Evolutionary conservation across 352 stramenopile genomes (phyloP), one percentile per base, ranked within the genome.

Genomic region (Phytophthora pluvialis): DNA sequence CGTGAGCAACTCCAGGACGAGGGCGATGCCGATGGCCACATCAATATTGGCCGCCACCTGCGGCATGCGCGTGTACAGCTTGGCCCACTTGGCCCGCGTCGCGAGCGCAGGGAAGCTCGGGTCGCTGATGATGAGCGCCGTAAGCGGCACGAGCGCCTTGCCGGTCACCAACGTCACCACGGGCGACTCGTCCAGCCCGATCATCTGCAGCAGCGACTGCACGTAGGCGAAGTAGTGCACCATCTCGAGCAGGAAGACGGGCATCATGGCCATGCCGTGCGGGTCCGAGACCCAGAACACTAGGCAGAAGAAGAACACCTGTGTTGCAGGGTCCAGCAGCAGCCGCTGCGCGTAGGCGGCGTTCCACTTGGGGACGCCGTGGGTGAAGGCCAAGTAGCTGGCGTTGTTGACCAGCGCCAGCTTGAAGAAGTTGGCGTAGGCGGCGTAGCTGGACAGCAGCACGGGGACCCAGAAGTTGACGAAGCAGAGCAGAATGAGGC

Each of bases 301-400:
- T 31, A 96, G 72, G 32, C 78, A 91, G 72, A 93, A 94, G 73
- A 95, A 91, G 26, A 95, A 76, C 57, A 85, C 75, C 65, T 97
- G 89, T 29, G 86, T 81, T 26, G 86, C 82, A 48, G 86, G 88
- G 64, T 97, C 89, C 45, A 93, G 60, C 56, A 95, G 73, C 29
- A 97, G 70, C 4, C 87, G 75, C 70, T 96, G 86, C n/a, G 77
- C 84, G 60, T 97, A 97, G 21, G 62, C 74, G 1, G 82, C 76
- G 46, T 89, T 85, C 75, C 76, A 83, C 60, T 85, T 80, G 36
- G 89, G 88, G 18, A 67, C 55, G 29, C 89, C 88, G 69, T 96
- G 86, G 31, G 84, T 91, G 61, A 91, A 95, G 28, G 82, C 65
- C 50, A 97, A 70, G 71, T 89, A 93, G 57, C 86, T 94, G 31